Base-by-base conservation (phyloP, 805 yeast species). In the Saturnispora sanitii region DNA sequence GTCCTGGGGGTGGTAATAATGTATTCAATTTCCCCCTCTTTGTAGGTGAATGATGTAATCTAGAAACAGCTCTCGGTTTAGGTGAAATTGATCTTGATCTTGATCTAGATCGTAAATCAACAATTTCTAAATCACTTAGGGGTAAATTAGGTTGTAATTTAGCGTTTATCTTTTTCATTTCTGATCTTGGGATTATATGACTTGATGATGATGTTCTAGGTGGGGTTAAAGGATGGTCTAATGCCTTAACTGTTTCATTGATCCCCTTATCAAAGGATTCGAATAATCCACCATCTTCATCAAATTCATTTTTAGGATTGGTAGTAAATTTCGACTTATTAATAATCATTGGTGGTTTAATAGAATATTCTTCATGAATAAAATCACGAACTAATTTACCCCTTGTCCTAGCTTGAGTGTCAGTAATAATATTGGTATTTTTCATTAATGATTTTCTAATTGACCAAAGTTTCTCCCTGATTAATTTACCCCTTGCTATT, bases 391-490 rank as follows among this genome's bases (percentile, higher is more conserved):
- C 43, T 4, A 58, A 6, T 5, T 47, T 43, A 3, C 73, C 76
- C 41, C 82, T 65, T 3, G 66, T 49, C 3, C 57, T 30, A 30
- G 73, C 60, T 50, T 73, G 81, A 2, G 75, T 44, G 13, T 47
- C 49, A 6, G 51, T 54, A 2, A 66, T 50, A 2, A 36, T 27
- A 15, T 48, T 43, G 4, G 57, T 53, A 6, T 57, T 46, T 47
- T 42, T 38, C 1, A 54, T 28, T 18, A 59, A 36, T 17, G 17
- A 17, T 30, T 45, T 54, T 34, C 55, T 48, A 13, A 44, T 28
- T 7, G 39, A 33, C 38, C 53, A 48, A 3, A 42, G 25, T 9
- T 37, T 36, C n/a, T 52, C 45, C 39, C 60, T 48, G 15, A 44
- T 13, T 7, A 52, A n/a, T 12, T 33, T 38, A 7, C 62, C 72